Evolutionary conservation across 2,329 filamentous ascomycete species (phyloP).

Genomic region (Decorospora gaudefroyi): DNA sequence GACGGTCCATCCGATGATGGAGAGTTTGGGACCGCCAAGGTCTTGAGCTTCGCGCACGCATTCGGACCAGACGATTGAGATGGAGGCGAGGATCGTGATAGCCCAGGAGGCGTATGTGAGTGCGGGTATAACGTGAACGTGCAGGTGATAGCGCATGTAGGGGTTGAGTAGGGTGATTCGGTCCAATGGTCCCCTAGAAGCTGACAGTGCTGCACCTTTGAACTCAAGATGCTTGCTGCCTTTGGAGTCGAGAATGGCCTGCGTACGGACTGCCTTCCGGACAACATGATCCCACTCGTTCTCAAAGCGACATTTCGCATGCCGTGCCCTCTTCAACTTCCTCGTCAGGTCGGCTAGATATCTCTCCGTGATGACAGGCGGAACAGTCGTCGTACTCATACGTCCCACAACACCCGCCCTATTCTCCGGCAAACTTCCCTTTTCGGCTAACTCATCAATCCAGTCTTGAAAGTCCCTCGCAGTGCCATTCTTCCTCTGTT

Average conservation of each 20-base stretch:
- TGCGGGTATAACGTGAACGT: conserved; percentile 74
- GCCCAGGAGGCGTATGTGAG: conserved; percentile 67
- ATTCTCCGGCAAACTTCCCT: conserved; percentile 69
- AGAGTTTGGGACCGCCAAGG: conserved; percentile 66
- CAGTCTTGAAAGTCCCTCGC: conserved; percentile 81
- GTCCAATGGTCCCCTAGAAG: conserved; percentile 49
- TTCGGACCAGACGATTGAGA: conserved; percentile 91
- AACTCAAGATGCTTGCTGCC: conserved; percentile 82
- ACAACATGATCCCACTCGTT: conserved; percentile 85
- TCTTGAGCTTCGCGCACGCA: conserved; percentile 74
- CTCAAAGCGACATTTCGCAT: conserved; percentile 79
- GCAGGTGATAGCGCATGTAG: conserved; percentile 76
- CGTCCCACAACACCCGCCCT: conserved; percentile 43
- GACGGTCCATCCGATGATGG: conserved; percentile 68
- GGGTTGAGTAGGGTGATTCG: conserved; percentile 69
- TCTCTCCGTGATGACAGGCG: conserved; percentile 86
- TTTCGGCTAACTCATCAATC: conserved; percentile 91
- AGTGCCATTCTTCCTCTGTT: conserved; percentile 77
- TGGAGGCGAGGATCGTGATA: conserved; percentile 73
- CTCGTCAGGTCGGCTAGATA: conserved; percentile 90
- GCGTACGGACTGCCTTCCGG: conserved; percentile 71
- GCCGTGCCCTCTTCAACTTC: conserved; percentile 77
- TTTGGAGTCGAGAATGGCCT: conserved; percentile 81
- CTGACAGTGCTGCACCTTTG: conserved; percentile 58
- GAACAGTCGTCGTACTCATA: conserved; percentile 57